Conservation (phyloP, 129 eudicot genomes). For the Arctium minus region DNA sequence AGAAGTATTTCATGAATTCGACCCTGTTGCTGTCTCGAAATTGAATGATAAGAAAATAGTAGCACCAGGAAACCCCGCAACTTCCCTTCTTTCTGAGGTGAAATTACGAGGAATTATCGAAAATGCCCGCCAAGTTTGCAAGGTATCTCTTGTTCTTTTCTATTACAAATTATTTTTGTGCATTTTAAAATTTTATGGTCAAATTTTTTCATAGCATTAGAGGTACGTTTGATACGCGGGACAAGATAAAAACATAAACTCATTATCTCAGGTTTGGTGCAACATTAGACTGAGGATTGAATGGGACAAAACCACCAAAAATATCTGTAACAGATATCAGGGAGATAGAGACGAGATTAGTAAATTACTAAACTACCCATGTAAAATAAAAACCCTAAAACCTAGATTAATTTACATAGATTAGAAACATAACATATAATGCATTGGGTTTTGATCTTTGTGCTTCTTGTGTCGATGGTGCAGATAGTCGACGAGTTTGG, state of each 20-base stretch:
- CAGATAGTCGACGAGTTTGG: conserved; percentile 79
- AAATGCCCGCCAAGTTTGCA: conserved; percentile 84
- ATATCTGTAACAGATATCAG: neutral
- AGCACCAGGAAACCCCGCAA: conserved; percentile 61
- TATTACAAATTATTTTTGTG: neutral
- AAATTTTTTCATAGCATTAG: no score
- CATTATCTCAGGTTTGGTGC: no score
- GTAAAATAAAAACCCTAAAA: neutral
- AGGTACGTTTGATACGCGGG: no score
- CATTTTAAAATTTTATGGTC: no score
- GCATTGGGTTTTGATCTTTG: neutral
- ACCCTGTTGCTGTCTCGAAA: conserved; percentile 68
- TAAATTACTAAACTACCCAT: neutral
- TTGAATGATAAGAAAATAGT: conserved; percentile 74
- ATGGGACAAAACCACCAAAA: neutral
- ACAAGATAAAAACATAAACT: no score
- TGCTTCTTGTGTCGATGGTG: conserved; percentile 19
- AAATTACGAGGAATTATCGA: conserved; percentile 71
- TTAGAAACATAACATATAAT: neutral
- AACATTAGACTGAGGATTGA: no score
- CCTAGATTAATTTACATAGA: no score
- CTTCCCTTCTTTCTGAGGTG: conserved; percentile 76
- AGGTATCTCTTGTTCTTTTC: conserved; percentile 42
- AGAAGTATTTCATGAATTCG: conserved; percentile 76
- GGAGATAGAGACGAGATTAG: neutral